Evolutionary conservation across 2,329 filamentous ascomycete species (phyloP), one percentile per base, ranked within the genome.

Genomic region (Leptodontidium sp.): DNA sequence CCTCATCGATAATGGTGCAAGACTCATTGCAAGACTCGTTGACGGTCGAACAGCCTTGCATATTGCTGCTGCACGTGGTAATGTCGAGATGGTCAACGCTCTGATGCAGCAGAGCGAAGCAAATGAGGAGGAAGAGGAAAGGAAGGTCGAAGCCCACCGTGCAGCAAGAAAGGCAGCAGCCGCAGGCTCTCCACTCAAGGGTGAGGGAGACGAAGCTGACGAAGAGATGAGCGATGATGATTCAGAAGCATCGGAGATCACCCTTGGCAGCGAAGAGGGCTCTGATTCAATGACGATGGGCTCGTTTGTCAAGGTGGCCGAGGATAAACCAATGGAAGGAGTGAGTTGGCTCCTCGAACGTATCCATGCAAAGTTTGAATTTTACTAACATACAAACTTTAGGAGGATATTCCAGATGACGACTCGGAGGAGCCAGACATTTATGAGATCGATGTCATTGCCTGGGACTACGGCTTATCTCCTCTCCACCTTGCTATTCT

Each of bases 11-110:
- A 84, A 88, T 67, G 92, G 91, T 2, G 90, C 92, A 43, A 87
- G 93, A 17, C 81, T 97, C 29, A 87, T 93, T 29, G 86, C 92
- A 61, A 88, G 93, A 61, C 78, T 97, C 49, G 91, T 91, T 0
- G 93, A 96, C 78, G 93, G 93, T 3, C 87, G 88, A 72, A 97
- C 93, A 2, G 91, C 93, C 9, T 84, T 97, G n/a, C 93, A 97
- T 78, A 82, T 97, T 38, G 93, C 93, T 21, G 91, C 92, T 21
- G 86, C 88, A 55, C 86, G 90, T 26, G 93, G 93, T 0, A 82
- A 88, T 71, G 77, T 82, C 1, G 87, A 90, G 21, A 94, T 96
- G 71, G 85, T 96, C 72, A 89, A 86, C 70, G 87, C 90, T 8
- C 81, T 97, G 14, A 86, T 97, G 77, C 84, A 88, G 43, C 93